These are phyloP conservation scores for Fusarium haematococcum DNA, from an alignment of 2,329 filamentous ascomycete species.

Conservation along the genomic window DNA sequence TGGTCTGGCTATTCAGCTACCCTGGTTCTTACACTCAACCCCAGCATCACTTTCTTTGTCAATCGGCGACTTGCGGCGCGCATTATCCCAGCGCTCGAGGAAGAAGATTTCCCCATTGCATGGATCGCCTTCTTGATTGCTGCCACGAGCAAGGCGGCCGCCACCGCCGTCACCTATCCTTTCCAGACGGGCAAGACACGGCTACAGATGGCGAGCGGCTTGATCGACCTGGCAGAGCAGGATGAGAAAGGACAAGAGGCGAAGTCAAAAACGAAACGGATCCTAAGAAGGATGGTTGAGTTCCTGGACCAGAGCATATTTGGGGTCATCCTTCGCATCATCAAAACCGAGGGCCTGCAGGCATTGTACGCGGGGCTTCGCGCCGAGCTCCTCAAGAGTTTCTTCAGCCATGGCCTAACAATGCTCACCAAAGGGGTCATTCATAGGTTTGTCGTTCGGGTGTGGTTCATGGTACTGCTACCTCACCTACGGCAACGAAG, in stretches of 20 bases:
- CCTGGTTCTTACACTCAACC: conserved; percentile 85
- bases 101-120: conserved; percentile 53
- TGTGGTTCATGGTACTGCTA: conserved; percentile 70
- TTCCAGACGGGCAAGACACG: conserved; percentile 87
- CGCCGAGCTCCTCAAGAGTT: conserved; percentile 83
- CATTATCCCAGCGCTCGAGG: conserved; percentile 63
- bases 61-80: conserved; percentile 77
- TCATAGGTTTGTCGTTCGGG: conserved; percentile 76
- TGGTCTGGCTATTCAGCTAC: conserved; percentile 91
- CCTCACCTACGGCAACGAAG: conserved; percentile 42
- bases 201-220: conserved; percentile 70
- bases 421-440: conserved; percentile 88
- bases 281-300: conserved; percentile 28
- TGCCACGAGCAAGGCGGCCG: conserved; percentile 81
- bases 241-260: conserved; percentile 7
- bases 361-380: conserved; percentile 82
- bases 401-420: conserved; percentile 86
- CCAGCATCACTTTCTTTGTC: conserved; percentile 86
- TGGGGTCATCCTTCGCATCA: conserved; percentile 68
- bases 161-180: conserved; percentile 84
- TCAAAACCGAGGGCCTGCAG: conserved; percentile 71
- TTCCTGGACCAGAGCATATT: conserved; percentile 67
- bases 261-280: neutral
- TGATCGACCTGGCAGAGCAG: conserved; percentile 10
- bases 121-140: conserved; percentile 66